Evolutionary conservation across 139 green algal genomes (phyloP), one percentile per base, ranked within the genome.

Genomic region (Haematococcus lacustris): DNA sequence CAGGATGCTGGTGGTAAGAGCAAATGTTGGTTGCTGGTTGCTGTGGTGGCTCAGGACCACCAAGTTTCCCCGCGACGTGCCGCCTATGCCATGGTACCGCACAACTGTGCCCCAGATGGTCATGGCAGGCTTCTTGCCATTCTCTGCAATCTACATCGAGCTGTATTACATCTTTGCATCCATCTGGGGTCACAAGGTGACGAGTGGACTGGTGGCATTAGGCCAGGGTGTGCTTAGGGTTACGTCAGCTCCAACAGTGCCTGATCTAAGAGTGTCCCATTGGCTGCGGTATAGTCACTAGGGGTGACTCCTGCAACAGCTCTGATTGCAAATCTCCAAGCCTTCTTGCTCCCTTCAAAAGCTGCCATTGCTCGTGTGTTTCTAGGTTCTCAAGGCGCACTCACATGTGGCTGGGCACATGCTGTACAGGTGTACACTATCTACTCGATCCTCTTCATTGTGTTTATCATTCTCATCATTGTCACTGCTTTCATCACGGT

Each of bases 91-190:
- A 0, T 98, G 93, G 93, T 98, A 95, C 85, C 81, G 93, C 6
- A 73, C 80, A 21, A 86, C 89, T 4, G 13, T 91, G 1, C 82
- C 90, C 1, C 93, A 98, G 82, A 97, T 97, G 90, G 7, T 89
- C 21, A 97, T 97, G 91, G 93, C 92, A 26, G 92, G 92, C 70
- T 96, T 96, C 85, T 83, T 98, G 78, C 93, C 92, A 40, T 98
- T 98, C 88, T 91, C 78, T n/a, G 93, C 93, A 68, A 98, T 98
- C 83, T 98, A 98, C 88, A 96, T 98, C 51, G 93, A 98, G 91
- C 88, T 98, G 25, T 97, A 97, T 85, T 98, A 98, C 87, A 97
- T 98, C 78, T 98, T 97, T 76, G 88, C 88, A 50, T 90, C 70
- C 78, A 88, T 99, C 67, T 98, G 94, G 94, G 93, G 93, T 43